Evolutionary conservation across 2,329 filamentous ascomycete genomes (phyloP), one percentile per base, ranked within the genome.

Genomic region (Fonsecaea pugnacius): DNA sequence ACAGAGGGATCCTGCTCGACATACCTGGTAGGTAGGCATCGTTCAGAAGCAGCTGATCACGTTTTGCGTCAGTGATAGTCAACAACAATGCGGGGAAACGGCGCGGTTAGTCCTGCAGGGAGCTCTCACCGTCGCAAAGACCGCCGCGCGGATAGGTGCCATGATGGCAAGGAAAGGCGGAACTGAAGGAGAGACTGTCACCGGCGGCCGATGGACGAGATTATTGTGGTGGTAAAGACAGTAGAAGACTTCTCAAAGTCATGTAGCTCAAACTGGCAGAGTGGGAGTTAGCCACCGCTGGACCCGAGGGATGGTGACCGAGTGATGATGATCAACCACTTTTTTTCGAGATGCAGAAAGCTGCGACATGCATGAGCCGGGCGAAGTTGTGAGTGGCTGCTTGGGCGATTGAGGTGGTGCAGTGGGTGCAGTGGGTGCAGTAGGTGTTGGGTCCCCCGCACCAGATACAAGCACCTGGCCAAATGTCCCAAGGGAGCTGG

Each of bases 21-120:
- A 73, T 83, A 96, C 93, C 93, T 76, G 95, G 94, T 57, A 99
- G 86, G 78, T 99, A 99, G 68, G 86, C 86, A 80, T 99, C 93
- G 80, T 87, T 96, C 80, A 96, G 83, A 62, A 98, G 87, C 77
- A 99, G 90, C 94, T 97, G 78, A 24, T 52, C 24, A 56, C 24
- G 24, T n/a, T n/a, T 46, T 56, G 27, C 14, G 66, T 70, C 59
- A 68, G 66, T 67, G 38, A 54, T 57, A 36, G 35, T 52, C 38
- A 32, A 14, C 30, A 48, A 24, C 12, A 33, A 57, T 68, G 67
- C 64, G 63, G 63, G 64, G 62, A 64, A 66, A 55, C 57, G 32
- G 14, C 51, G 60, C 60, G 14, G 54, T 48, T 27, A 48, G 43
- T 24, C 12, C 27, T 38, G 36, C 33, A 55, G 18, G 43, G 32